Evolutionary conservation across 192 early-diverging fungal species (phyloP).

Genomic region (Coemansia umbellata): DNA sequence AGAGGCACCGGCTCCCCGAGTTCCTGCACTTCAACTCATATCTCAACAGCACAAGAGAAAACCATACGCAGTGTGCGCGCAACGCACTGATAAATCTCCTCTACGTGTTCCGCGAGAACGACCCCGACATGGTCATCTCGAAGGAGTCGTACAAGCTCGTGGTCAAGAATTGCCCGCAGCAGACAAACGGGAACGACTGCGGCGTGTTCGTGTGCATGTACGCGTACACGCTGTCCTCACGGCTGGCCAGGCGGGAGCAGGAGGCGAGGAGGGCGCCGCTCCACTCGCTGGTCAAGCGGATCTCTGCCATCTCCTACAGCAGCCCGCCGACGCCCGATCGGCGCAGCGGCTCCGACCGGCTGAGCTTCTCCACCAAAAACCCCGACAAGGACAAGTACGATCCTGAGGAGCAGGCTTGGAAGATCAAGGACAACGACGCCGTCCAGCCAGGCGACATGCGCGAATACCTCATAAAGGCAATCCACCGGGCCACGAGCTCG

Average conservation of each 20-base stretch:
- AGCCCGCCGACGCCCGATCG: neutral
- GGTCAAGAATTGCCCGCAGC: slow-evolving; percentile 48
- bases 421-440: slow-evolving; percentile 45
- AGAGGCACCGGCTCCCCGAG: slow-evolving; percentile 26
- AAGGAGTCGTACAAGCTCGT: slow-evolving; percentile 46
- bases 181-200: slow-evolving; percentile 42
- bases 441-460: slow-evolving; percentile 35
- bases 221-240: slow-evolving; percentile 32
- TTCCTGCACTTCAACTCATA: slow-evolving; percentile 51
- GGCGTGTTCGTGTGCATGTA: slow-evolving; percentile 47
- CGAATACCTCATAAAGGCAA: slow-evolving; percentile 27
- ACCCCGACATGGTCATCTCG: slow-evolving; percentile 34
- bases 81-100: slow-evolving; percentile 43
- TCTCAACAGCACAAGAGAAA: slow-evolving; percentile 35
- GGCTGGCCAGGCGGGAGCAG: slow-evolving; percentile 17
- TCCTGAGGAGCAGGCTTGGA: slow-evolving; percentile 27
- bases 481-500: slow-evolving; percentile 17
- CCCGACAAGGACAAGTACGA: slow-evolving; percentile 3
- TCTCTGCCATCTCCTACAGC: slow-evolving; percentile 16
- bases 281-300: slow-evolving; percentile 14
- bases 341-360: slow-evolving; percentile 2
- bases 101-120: slow-evolving; percentile 42
- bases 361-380: slow-evolving; percentile 17
- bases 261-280: slow-evolving; percentile 5
- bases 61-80: slow-evolving; percentile 47